Conservation (phyloP, 2,329 filamentous ascomycete species). For the Fusarium nematophilum region DNA sequence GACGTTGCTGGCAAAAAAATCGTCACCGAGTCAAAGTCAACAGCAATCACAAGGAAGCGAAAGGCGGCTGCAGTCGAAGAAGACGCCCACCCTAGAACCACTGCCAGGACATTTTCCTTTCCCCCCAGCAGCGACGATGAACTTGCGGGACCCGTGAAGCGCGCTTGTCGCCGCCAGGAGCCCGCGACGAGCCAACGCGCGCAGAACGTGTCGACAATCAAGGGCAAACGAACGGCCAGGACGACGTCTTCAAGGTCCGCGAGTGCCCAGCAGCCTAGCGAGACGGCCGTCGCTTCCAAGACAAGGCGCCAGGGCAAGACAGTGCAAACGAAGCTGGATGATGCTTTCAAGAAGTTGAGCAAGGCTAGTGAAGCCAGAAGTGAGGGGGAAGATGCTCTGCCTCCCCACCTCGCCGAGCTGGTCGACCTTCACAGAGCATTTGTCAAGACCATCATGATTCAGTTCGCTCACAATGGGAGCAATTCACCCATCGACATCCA, state of each 20-base stretch:
- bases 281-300: slow-evolving; percentile 47
- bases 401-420: slow-evolving; percentile 67
- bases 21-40: slow-evolving; percentile 36
- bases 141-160: slow-evolving; percentile 37
- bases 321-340: slow-evolving; percentile 54
- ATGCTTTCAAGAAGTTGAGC: slow-evolving; percentile 52
- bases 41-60: slow-evolving; percentile 49
- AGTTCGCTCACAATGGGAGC: slow-evolving; percentile 75
- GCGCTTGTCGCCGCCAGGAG: slow-evolving; percentile 45
- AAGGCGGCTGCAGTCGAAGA: slow-evolving; percentile 48
- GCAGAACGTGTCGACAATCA: slow-evolving; percentile 26
- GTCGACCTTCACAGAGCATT: slow-evolving; percentile 74
- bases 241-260: slow-evolving; percentile 44
- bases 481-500: slow-evolving; percentile 72
- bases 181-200: slow-evolving; percentile 11
- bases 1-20: slow-evolving; percentile 51
- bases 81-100: slow-evolving; percentile 41
- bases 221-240: slow-evolving; percentile 49
- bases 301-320: slow-evolving; percentile 44
- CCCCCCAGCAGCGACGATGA: slow-evolving; percentile 51
- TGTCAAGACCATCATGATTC: slow-evolving; percentile 74
- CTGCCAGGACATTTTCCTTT: slow-evolving; percentile 47
- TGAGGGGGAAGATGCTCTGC: slow-evolving; percentile 51
- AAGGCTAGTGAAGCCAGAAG: slow-evolving; percentile 35
- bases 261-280: slow-evolving; percentile 46